These are phyloP conservation scores for Amphicarpaea edgeworthii DNA, from an alignment of 306 rosid genomes.

Conservation along the genomic window DNA sequence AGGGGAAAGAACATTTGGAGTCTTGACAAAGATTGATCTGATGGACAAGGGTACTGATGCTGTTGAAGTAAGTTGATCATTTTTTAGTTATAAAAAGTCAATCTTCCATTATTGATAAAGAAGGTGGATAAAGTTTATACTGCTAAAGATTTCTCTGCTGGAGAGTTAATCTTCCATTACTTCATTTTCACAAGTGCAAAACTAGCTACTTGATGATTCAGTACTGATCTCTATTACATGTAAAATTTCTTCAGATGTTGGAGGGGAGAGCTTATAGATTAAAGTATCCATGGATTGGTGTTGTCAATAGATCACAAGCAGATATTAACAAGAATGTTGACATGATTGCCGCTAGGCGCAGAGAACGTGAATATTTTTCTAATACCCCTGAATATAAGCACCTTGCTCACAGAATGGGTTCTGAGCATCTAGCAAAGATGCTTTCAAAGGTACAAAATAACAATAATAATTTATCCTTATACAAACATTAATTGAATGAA, in stretches of 20 bases:
- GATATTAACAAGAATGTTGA: constrained; percentile 96
- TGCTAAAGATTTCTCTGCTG: constrained; percentile 16
- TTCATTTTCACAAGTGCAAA: neutral
- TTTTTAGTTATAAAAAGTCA: constrained; percentile 15
- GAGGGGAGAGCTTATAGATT: constrained; percentile 84
- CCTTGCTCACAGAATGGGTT: constrained; percentile 92
- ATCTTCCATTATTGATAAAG: neutral
- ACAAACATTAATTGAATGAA: neutral
- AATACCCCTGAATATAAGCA: constrained; percentile 89
- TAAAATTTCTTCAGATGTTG: constrained; percentile 64
- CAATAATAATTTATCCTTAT: neutral
- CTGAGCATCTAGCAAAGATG: constrained; percentile 92
- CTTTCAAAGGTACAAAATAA: constrained; percentile 88
- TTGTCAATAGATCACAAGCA: constrained; percentile 89
- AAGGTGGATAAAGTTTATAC: neutral
- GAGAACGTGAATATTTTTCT: constrained; percentile 85
- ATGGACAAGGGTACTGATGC: constrained; percentile 99
- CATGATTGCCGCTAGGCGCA: constrained; percentile 97
- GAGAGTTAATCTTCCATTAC: constrained; percentile 1
- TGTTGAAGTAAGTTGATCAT: constrained; percentile 73
- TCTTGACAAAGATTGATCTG: constrained; percentile 95
- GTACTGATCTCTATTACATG: constrained; percentile 4
- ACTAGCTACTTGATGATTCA: constrained; percentile 5
- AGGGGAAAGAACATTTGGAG: constrained; percentile 98
- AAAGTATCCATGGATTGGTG: constrained; percentile 94